These are phyloP conservation scores for Fusarium zealandicum DNA, from an alignment of 2,329 filamentous ascomycete genomes.

Conservation along the genomic window DNA sequence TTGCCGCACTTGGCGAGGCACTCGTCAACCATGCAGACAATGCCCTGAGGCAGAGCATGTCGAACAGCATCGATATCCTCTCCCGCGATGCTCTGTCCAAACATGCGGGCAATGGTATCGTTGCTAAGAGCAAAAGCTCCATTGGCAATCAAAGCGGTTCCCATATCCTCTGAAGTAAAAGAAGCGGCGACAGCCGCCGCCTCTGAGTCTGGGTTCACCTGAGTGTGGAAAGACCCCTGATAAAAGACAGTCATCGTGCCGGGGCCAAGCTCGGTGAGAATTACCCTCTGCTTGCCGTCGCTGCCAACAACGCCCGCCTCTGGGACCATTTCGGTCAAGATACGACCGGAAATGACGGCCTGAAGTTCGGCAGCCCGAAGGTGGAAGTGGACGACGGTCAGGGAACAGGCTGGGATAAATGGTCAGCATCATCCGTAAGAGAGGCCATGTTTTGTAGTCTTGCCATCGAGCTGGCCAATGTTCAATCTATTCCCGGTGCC, in stretches of 20 bases:
- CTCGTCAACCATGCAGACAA: slow-evolving; percentile 59
- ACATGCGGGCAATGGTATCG: slow-evolving; percentile 54
- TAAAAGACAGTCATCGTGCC: slow-evolving; percentile 61
- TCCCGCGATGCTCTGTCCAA: slow-evolving; percentile 55
- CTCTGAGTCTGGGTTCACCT: slow-evolving; percentile 63
- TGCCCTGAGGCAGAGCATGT: slow-evolving; percentile 50
- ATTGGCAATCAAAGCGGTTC: slow-evolving; percentile 56
- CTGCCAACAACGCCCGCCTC: slow-evolving; percentile 54
- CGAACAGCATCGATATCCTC: slow-evolving; percentile 55
- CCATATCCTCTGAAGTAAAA: slow-evolving; percentile 60
- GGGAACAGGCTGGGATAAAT: slow-evolving; percentile 52
- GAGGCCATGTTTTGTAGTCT: background rate
- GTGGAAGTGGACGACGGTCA: slow-evolving; percentile 64
- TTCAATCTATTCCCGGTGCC: slow-evolving; percentile 58
- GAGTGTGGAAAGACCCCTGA: slow-evolving; percentile 61
- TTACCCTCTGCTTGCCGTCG: slow-evolving; percentile 50
- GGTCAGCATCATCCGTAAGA: background rate
- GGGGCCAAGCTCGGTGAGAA: slow-evolving; percentile 49
- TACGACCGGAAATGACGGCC: slow-evolving; percentile 55
- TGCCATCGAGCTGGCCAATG: slow-evolving; percentile 56
- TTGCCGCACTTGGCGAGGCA: slow-evolving; percentile 51
- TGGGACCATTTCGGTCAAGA: slow-evolving; percentile 59
- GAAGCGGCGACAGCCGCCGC: slow-evolving; percentile 57
- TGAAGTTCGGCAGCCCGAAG: slow-evolving; percentile 61
- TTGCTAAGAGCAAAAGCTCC: slow-evolving; percentile 55